phyloP scores from a whole-genome alignment of 2,329 filamentous ascomycete genomes.

The Exophiala spinifera region DNA sequence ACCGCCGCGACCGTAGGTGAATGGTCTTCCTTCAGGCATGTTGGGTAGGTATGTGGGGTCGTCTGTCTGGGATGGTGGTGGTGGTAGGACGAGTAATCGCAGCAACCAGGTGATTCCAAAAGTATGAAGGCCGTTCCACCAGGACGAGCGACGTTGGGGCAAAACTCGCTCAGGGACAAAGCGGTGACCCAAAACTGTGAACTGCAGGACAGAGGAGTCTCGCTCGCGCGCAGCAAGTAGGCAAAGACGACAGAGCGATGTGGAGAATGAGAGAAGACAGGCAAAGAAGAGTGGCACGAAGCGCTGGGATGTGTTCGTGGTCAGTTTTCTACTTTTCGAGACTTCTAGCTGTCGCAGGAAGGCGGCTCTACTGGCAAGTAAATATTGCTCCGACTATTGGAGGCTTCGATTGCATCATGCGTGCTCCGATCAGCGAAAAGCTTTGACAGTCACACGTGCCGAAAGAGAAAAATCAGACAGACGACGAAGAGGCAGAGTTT shows the following conservation, averaged over 20 bases:
- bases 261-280: background rate
- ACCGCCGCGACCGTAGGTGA: conserved; percentile 27
- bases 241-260: background rate
- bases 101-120: no score
- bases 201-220: no score
- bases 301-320: no score
- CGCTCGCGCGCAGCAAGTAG: background rate
- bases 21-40: conserved; percentile 4
- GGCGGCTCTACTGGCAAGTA: background rate
- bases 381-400: background rate
- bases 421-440: conserved; percentile 1
- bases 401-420: conserved; percentile 5
- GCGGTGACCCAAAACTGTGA: background rate
- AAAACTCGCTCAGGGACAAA: background rate
- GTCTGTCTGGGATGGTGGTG: no score
- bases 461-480: conserved; percentile 16
- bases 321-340: no score
- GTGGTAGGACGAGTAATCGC: no score
- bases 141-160: background rate
- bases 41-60: background rate
- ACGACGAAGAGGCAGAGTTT: background rate
- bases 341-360: no score
- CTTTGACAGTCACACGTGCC: conserved; percentile 23
- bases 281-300: background rate
- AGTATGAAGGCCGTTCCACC: no score